Base-by-base conservation (phyloP, 2,329 filamentous ascomycete genomes). In the Verticillium tricorpus region DNA sequence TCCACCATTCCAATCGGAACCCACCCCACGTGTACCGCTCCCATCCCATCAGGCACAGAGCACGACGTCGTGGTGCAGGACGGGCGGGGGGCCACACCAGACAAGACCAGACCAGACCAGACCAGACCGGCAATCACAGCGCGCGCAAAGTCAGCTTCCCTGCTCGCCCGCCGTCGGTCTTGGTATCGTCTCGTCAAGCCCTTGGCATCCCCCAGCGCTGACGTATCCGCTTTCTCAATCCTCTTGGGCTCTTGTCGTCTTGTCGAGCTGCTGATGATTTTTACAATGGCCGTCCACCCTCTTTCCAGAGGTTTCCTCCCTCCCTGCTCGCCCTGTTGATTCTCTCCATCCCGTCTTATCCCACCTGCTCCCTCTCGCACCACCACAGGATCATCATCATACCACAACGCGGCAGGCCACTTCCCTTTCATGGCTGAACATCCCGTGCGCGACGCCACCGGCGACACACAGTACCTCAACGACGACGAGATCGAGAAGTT, bases 401-500 rank as follows among this genome's bases (percentile, higher is more conserved):
- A n/a, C 45, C 37, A 40, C 37, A 17, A 40, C 4, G 45, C 45
- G 22, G 45, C 19, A 50, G 39, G 9, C 45, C 11, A 22, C n/a
- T n/a, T 11, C 45, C 45, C n/a, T n/a, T 50, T 50, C n/a, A 63
- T 67, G 63, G 69, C 69, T 0, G 61, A 67, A 28, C 71, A 73
- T 34, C 70, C 71, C 28, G 64, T 69, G 17, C 68, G 67, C 6
- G 64, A 65, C 31, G 54, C 28, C 25, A 65, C 63, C 32, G 61
- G 66, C 3, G 67, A 73, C 66, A 64, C 73, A 2, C 65, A 71
- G 50, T 77, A 73, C 56, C 72, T 82, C 56, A 75, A 70, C 56
- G 76, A 83, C 58, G 73, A 80, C 7, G 83, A 86, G 66, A 82
- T 85, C 56, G 70, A 78, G 7, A 68, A 74, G 4, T 86, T 86